A percentile compares a stretch with the other conserved stretches of the same genome.
These are phyloP conservation scores for Auriculariales sp. DNA, from an alignment of 768 basidiomycete species.

Conservation along the genomic window DNA sequence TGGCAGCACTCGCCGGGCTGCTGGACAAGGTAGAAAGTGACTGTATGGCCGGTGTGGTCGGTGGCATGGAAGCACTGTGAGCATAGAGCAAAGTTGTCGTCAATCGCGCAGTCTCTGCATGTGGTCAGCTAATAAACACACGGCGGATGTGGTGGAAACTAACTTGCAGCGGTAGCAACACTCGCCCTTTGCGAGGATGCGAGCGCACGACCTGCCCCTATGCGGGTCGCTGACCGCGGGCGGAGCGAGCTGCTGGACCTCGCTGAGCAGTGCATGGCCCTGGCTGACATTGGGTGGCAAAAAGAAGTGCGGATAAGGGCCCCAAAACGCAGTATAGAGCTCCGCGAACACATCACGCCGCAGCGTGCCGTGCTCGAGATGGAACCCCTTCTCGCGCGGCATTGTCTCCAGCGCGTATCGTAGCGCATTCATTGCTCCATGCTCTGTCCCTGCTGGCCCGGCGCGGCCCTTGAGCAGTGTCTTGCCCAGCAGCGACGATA, in stretches of 20 bases:
- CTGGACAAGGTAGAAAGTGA: slow-evolving; percentile 85
- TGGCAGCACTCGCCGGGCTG: slow-evolving; percentile 92
- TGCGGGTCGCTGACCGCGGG: slow-evolving; percentile 39
- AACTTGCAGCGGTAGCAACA: slow-evolving; percentile 90
- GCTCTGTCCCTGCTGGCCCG: background rate
- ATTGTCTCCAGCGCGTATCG: slow-evolving; percentile 4
- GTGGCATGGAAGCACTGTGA: slow-evolving; percentile 79
- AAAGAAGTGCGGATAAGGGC: slow-evolving; percentile 56
- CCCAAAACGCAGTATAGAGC: slow-evolving; percentile 75
- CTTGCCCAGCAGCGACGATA: background rate
- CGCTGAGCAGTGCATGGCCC: slow-evolving; percentile 42
- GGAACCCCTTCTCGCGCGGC: slow-evolving; percentile 4
- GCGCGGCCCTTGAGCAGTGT: background rate
- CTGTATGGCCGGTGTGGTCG: slow-evolving; percentile 77
- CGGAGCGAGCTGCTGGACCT: slow-evolving; percentile 52
- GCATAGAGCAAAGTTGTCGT: slow-evolving; percentile 85
- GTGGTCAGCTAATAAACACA: background rate
- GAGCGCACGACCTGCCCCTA: slow-evolving; percentile 55
- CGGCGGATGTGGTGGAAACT: background rate
- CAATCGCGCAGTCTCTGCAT: slow-evolving; percentile 74
- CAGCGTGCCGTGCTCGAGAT: slow-evolving; percentile 2
- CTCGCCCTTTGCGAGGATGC: slow-evolving; percentile 84
- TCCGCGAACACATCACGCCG: slow-evolving; percentile 72
- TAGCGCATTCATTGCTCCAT: background rate
- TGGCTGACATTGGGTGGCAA: slow-evolving; percentile 44